These are phyloP conservation scores for Thozetella sp. DNA, from an alignment of 495 filamentous ascomycete species.

Conservation along the genomic window DNA sequence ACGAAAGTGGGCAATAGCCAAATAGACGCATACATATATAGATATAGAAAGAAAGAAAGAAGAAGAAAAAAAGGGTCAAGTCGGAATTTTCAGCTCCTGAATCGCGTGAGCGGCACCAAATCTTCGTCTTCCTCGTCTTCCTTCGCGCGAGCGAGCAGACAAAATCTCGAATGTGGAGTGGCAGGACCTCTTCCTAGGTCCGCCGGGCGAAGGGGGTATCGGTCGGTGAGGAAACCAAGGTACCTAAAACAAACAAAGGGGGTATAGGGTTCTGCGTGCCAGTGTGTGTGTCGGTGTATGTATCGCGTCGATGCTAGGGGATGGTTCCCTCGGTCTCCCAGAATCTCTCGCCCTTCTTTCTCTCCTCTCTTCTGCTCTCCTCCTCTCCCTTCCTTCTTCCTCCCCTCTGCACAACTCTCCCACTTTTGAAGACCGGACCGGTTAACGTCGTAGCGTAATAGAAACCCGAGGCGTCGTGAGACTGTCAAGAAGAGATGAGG, in stretches of 20 bases:
- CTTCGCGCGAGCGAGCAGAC: background rate
- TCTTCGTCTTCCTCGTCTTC: constrained; percentile 23
- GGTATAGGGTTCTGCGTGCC: constrained; percentile 19
- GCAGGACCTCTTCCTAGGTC: constrained; percentile 2
- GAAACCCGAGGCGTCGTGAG: constrained; percentile 15
- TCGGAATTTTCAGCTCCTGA: constrained; percentile 1
- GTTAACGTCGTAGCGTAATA: background rate
- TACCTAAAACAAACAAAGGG: constrained; percentile 11
- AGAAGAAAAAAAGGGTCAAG: background rate
- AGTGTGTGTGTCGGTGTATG: constrained; percentile 14
- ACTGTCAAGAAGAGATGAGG: constrained; percentile 6
- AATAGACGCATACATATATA: constrained; percentile 5
- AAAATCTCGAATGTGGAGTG: background rate
- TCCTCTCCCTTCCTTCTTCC: background rate
- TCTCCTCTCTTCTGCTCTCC: background rate
- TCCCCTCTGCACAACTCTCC: background rate
- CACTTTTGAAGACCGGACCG: no score
- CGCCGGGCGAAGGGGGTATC: constrained; percentile 23
- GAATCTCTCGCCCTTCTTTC: background rate
- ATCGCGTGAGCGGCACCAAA: constrained; percentile 41
- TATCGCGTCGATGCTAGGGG: constrained; percentile 1
- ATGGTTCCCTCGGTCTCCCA: background rate
- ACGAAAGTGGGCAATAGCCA: constrained; percentile 14
- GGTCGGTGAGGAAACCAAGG: constrained; percentile 8
- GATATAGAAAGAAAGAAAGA: constrained; percentile 20